Evolutionary conservation across 805 yeast species (phyloP), one percentile per base, ranked within the genome.

Genomic region (Metschnikowia hibisci): DNA sequence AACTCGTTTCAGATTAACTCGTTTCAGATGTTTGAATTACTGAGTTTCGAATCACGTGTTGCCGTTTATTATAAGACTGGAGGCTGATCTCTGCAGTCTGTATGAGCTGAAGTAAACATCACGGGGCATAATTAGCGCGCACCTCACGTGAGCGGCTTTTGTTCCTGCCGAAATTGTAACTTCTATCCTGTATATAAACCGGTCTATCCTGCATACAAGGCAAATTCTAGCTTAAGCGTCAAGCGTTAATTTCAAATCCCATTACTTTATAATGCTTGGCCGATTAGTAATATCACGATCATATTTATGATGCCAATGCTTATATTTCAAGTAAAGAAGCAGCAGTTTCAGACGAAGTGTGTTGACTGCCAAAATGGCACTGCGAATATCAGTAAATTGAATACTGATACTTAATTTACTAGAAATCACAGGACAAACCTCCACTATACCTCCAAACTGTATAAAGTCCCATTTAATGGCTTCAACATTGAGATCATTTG

Each of bases 261-360:
- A 8, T 20, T 8, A 20, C 23, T 20, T 20, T 2, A 33, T 25
- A 29, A 43, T 39, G 61, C 82, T 73, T 4, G 81, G 80, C 44
- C 61, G 68, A 50, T 84, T 89, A 6, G 86, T 71, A 1, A 77
- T 76, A 58, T 86, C 95, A 34, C 72, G 74, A 0, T 84, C 86
- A 51, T 77, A 86, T 79, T 81, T 75, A 1, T 82, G 62, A 6
- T 69, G 61, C 93, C 93, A 86, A 4, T 67, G 76, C 9, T 58
- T 59, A 53, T 81, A 85, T 51, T 73, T 78, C 32, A 42, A 31
- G 28, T 46, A 22, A 7, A 53, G 39, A 15, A 45, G 40, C 30
- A 54, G 47, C n/a, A 35, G 28, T 7, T 38, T 35, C 41, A 41
- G 47, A 16, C 42, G 32, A 26, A 52, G 37, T 4, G 50, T 51